Conservation (phyloP, 2,329 filamentous ascomycete genomes). For the Sclerotinia nivalis region DNA sequence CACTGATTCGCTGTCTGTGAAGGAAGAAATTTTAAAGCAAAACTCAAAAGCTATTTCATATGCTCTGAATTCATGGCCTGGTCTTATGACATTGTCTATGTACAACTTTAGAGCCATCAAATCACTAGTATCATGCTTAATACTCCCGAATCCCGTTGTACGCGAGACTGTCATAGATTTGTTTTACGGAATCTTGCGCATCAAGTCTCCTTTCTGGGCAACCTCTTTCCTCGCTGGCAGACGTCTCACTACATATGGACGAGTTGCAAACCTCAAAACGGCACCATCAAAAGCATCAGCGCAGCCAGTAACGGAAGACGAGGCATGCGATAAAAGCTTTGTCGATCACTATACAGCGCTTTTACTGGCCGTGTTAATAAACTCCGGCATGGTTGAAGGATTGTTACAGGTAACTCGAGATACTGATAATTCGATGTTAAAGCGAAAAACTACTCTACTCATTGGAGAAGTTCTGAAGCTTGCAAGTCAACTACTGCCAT, state of each 20-base stretch:
- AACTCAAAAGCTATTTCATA: conserved; percentile 92
- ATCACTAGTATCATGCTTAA: conserved; percentile 70
- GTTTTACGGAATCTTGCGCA: conserved; percentile 75
- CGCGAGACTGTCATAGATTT: conserved; percentile 84
- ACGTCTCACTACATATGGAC: conserved; percentile 91
- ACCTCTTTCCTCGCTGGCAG: conserved; percentile 92
- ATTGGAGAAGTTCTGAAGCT: conserved; percentile 91
- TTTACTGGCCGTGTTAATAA: conserved; percentile 80
- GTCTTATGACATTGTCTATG: conserved; percentile 83
- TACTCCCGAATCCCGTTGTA: conserved; percentile 56
- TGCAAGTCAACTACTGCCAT: conserved; percentile 80
- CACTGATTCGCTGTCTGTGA: conserved; percentile 73
- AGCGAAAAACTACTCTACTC: conserved; percentile 85
- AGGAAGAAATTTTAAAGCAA: conserved; percentile 68
- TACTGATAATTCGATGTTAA: conserved; percentile 67
- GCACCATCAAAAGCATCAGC: conserved; percentile 50
- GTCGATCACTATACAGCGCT: conserved; percentile 93
- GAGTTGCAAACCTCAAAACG: conserved; percentile 80
- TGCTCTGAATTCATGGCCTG: conserved; percentile 90
- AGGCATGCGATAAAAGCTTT: conserved; percentile 76
- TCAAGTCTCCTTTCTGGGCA: conserved; percentile 93
- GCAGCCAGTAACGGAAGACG: conserved; percentile 57
- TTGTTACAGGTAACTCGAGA: conserved; percentile 67
- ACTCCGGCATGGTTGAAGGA: conserved; percentile 69
- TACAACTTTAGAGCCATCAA: conserved; percentile 82